These are phyloP conservation scores for Corrigiola litoralis DNA, from an alignment of 179 eudicot genomes.

Conservation along the genomic window DNA sequence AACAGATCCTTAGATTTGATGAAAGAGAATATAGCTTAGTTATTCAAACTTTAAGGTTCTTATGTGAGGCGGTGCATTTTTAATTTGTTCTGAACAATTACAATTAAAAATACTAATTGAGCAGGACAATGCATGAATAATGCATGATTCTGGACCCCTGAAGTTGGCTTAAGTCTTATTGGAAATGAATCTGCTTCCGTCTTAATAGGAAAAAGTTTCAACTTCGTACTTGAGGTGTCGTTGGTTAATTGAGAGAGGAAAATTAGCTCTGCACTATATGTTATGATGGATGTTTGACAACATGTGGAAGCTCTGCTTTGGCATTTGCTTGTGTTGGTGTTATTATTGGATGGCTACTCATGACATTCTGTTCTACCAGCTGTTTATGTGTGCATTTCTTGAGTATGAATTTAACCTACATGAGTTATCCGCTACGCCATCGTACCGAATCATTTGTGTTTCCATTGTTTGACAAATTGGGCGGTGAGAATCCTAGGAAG, in stretches of 20 bases:
- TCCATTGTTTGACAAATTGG: not conserved
- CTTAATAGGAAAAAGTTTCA: too few species aligned
- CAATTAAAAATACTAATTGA: too few species aligned
- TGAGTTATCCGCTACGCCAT: not conserved
- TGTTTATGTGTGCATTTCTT: not conserved
- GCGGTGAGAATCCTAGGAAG: conserved; percentile 7
- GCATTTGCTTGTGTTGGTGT: not conserved
- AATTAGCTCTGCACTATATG: too few species aligned
- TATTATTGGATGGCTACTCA: not conserved
- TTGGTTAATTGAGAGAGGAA: too few species aligned
- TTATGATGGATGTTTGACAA: too few species aligned
- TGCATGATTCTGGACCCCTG: too few species aligned
- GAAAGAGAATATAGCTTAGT: not conserved
- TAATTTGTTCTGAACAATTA: too few species aligned
- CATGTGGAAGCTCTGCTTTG: not conserved
- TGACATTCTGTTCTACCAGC: conserved; percentile 2
- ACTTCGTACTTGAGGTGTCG: too few species aligned
- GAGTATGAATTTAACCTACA: not conserved
- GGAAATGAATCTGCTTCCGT: too few species aligned
- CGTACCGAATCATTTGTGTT: not conserved
- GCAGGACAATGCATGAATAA: too few species aligned
- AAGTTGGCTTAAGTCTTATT: too few species aligned
- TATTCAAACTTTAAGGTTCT: not conserved
- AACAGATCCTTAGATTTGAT: not conserved
- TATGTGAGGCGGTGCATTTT: not conserved